phyloP scores from a whole-genome alignment of 2,329 filamentous ascomycete genomes.

The Fusarium sambucinum region DNA sequence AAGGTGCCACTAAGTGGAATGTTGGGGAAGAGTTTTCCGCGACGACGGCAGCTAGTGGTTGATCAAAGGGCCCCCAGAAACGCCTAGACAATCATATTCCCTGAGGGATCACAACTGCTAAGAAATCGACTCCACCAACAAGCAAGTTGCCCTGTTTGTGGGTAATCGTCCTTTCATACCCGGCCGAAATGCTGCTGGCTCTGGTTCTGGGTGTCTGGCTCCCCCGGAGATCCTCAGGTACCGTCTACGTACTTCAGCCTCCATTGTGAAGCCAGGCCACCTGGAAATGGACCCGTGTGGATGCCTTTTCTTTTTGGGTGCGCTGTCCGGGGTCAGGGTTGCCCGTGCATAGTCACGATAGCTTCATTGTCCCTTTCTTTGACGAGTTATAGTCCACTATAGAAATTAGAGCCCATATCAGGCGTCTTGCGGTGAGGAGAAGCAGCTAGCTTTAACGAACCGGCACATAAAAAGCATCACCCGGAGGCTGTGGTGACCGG shows the following conservation, averaged over 20 bases:
- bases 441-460: constrained; percentile 27
- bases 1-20: constrained; percentile 49
- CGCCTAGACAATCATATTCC: constrained; percentile 31
- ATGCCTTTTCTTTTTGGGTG: constrained; percentile 17
- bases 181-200: constrained; percentile 38
- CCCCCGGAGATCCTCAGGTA: constrained; percentile 37
- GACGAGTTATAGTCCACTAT: constrained; percentile 33
- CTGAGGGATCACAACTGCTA: constrained; percentile 28
- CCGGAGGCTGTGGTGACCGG: constrained; percentile 20
- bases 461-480: constrained; percentile 25
- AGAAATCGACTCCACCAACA: constrained; percentile 30
- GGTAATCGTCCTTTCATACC: constrained; percentile 21
- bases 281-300: constrained; percentile 25
- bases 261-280: constrained; percentile 3
- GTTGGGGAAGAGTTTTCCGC: constrained; percentile 50
- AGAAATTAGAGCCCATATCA: constrained; percentile 31
- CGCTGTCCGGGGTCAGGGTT: constrained; percentile 42
- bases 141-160: constrained; percentile 31
- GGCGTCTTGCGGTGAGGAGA: constrained; percentile 40
- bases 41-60: constrained; percentile 44
- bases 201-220: background rate
- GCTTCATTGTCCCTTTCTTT: constrained; percentile 35
- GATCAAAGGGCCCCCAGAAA: constrained; percentile 41
- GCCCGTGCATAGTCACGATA: constrained; percentile 48
- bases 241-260: constrained; percentile 24